phyloP scores from a whole-genome alignment of 306 rosid species.

The Sicyos edulis region DNA sequence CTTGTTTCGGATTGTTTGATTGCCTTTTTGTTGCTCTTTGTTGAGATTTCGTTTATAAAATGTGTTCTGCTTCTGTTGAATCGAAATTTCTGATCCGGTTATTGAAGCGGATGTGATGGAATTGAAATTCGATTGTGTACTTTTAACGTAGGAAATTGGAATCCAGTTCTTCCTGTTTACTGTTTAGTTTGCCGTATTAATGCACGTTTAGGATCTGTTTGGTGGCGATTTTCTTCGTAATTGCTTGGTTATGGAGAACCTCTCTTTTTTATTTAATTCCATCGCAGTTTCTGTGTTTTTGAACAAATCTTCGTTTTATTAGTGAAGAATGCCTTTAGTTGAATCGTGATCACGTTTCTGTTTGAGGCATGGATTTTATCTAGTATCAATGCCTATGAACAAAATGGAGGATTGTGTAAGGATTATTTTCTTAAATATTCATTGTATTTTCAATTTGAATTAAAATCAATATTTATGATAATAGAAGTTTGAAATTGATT shows the following conservation, averaged over 20 bases:
- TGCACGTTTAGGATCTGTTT: not conserved
- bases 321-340: not conserved
- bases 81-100: too few species aligned
- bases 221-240: not conserved
- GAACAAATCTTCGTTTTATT: too few species aligned
- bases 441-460: not conserved
- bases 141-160: not conserved
- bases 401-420: not conserved
- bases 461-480: not conserved
- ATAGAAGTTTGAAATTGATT: not conserved
- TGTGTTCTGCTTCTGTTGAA: too few species aligned
- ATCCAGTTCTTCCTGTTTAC: not conserved
- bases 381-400: too few species aligned
- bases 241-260: not conserved
- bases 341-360: not conserved
- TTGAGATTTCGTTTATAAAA: too few species aligned
- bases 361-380: not conserved
- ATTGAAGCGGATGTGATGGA: not conserved
- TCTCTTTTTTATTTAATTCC: not conserved
- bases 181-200: not conserved
- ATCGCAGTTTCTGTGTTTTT: too few species aligned
- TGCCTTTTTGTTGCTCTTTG: too few species aligned
- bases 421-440: not conserved
- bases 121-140: not conserved
- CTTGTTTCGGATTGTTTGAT: too few species aligned